phyloP scores from a whole-genome alignment of 1,284 basidiomycete genomes.

The Somion occarium region DNA sequence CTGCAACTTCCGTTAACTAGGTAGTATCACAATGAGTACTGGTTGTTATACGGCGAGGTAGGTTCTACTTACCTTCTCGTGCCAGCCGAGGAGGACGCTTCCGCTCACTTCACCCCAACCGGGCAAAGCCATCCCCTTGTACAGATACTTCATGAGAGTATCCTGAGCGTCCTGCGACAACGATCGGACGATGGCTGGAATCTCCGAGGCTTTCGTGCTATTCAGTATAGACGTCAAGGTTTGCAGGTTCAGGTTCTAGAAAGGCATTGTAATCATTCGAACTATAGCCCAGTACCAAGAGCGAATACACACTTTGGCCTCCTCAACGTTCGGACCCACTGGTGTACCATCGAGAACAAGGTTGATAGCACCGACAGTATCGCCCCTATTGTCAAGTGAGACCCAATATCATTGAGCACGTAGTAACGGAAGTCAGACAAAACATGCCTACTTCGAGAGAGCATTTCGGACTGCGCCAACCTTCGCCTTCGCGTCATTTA shows the following conservation, averaged over 20 bases:
- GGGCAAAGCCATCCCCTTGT: slow-evolving; percentile 91
- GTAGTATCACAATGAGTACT: slow-evolving; percentile 9
- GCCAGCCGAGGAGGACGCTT: slow-evolving; percentile 91
- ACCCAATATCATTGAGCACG: not conserved
- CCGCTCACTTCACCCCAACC: slow-evolving; percentile 83
- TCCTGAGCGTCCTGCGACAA: slow-evolving; percentile 84
- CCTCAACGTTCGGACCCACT: slow-evolving; percentile 80
- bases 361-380: slow-evolving; percentile 69
- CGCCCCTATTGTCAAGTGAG: slow-evolving; percentile 44
- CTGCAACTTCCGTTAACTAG: slow-evolving; percentile 92
- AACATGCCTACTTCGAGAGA: slow-evolving; percentile 72
- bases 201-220: slow-evolving; percentile 90
- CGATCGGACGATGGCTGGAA: slow-evolving; percentile 70
- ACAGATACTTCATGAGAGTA: slow-evolving; percentile 96
- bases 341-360: slow-evolving; percentile 74
- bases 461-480: slow-evolving; percentile 68
- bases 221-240: slow-evolving; percentile 92
- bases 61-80: slow-evolving; percentile 77
- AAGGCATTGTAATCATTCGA: slow-evolving; percentile 2
- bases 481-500: slow-evolving; percentile 75
- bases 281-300: slow-evolving; percentile 3
- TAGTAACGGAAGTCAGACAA: not conserved
- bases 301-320: slow-evolving; percentile 73
- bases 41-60: not conserved
- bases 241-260: slow-evolving; percentile 72